Conservation (phyloP, 192 early-diverging fungal species). For the Jimgerdemannia flammicorona region DNA sequence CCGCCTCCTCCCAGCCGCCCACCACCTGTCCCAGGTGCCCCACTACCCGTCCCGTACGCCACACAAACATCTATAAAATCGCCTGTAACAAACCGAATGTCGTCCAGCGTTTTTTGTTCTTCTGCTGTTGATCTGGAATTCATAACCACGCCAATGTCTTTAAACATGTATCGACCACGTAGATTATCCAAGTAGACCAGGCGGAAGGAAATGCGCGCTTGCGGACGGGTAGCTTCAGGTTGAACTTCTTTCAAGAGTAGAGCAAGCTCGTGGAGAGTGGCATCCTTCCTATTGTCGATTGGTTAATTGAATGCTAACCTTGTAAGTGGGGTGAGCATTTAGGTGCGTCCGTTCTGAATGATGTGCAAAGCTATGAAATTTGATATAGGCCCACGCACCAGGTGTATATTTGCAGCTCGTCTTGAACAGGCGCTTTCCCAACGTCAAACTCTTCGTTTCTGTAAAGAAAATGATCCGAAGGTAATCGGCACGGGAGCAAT, state of each 20-base stretch:
- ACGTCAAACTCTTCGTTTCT: constrained; percentile 32
- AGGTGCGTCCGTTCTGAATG: neutral
- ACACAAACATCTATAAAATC: constrained; percentile 48
- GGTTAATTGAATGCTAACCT: neutral
- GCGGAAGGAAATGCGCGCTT: constrained; percentile 44
- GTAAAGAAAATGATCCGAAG: constrained; percentile 2
- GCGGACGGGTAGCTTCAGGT: constrained; percentile 32
- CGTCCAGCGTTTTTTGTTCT: constrained; percentile 45
- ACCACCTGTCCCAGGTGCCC: neutral
- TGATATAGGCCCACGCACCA: constrained; percentile 30
- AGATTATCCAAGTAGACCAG: constrained; percentile 40
- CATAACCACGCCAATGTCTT: constrained; percentile 38
- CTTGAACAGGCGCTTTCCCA: constrained; percentile 29
- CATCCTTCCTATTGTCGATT: constrained; percentile 48
- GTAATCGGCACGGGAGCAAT: neutral
- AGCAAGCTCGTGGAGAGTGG: constrained; percentile 56
- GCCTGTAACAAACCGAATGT: constrained; percentile 52
- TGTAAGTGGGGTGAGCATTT: neutral
- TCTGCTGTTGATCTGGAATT: constrained; percentile 28
- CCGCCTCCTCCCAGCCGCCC: neutral
- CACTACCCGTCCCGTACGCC: neutral
- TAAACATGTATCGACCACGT: constrained; percentile 30
- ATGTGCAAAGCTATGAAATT: neutral
- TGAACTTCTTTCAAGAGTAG: constrained; percentile 42
- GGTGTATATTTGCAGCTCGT: constrained; percentile 53